Percentiles rank a stretch among this genome's conserved stretches.
phyloP scores from a whole-genome alignment of 2,329 filamentous ascomycete species.

The Ceratocystis harringtonii region DNA sequence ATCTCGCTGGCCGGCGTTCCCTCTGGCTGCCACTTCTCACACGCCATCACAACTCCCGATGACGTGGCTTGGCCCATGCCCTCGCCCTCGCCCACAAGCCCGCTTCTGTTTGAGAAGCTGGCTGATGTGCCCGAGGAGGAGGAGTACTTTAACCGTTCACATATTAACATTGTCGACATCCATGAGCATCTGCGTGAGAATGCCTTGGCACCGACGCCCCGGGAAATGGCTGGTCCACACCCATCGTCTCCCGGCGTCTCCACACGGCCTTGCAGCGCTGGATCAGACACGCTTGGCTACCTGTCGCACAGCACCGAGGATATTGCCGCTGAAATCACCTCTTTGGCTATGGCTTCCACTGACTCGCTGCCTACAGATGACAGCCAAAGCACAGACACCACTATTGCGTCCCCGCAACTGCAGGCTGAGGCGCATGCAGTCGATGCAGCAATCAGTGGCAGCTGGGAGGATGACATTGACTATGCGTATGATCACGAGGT shows the following conservation, averaged over 20 bases:
- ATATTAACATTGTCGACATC: slow-evolving; percentile 33
- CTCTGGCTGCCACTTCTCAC: slow-evolving; percentile 26
- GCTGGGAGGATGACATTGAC: slow-evolving; percentile 56
- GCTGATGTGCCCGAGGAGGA: slow-evolving; percentile 50
- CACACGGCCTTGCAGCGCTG: slow-evolving; percentile 30
- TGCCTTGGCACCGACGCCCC: slow-evolving; percentile 37
- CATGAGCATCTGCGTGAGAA: slow-evolving; percentile 39
- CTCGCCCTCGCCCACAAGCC: slow-evolving; percentile 24
- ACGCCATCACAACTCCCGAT: slow-evolving; percentile 30
- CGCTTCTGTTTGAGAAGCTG: slow-evolving; percentile 30
- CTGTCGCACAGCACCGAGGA: slow-evolving; percentile 6
- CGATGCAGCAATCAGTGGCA: slow-evolving; percentile 21
- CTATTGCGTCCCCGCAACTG: not conserved
- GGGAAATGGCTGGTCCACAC: slow-evolving; percentile 27
- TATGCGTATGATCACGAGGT: slow-evolving; percentile 56
- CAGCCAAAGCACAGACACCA: not conserved
- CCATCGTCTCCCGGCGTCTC: slow-evolving; percentile 12
- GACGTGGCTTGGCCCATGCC: slow-evolving; percentile 33
- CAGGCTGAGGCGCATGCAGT: not conserved
- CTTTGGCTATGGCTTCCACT: not conserved
- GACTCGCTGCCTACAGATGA: not conserved
- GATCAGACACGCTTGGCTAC: slow-evolving; percentile 38
- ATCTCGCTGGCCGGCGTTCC: slow-evolving; percentile 18
- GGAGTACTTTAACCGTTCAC: slow-evolving; percentile 33
- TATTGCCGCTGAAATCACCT: slow-evolving; percentile 23